Conservation (phyloP, 1,284 basidiomycete species). For the Pseudozyma tsukubaensis region DNA sequence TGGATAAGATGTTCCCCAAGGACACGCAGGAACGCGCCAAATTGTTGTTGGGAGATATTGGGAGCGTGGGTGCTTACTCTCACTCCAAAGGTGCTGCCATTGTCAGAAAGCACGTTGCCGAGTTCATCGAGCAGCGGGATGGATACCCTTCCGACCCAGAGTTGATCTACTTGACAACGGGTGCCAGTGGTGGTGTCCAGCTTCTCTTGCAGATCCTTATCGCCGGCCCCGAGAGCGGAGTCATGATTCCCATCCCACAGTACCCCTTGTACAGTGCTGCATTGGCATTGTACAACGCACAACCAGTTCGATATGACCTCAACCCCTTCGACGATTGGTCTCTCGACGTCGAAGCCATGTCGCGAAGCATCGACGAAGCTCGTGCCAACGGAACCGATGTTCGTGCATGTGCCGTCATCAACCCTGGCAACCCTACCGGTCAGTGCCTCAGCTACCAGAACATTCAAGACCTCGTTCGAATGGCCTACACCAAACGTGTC, state of each 20-base stretch:
- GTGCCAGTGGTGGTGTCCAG: conserved; percentile 91
- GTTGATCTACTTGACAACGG: conserved; percentile 91
- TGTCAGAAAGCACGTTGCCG: conserved; percentile 87
- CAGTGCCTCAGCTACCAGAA: conserved; percentile 59
- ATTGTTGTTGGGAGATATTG: conserved; percentile 84
- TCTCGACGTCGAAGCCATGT: conserved; percentile 80
- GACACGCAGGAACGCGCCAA: conserved; percentile 88
- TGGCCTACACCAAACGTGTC: conserved; percentile 62
- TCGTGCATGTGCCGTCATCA: conserved; percentile 65
- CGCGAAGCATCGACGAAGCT: conserved; percentile 78
- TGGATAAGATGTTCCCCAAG: conserved; percentile 77
- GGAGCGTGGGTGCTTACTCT: conserved; percentile 93
- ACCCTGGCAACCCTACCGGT: conserved; percentile 68
- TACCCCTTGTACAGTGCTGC: conserved; percentile 97
- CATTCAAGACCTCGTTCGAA: conserved; percentile 59
- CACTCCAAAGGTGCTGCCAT: conserved; percentile 92
- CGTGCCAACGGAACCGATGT: conserved; percentile 73
- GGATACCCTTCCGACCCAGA: conserved; percentile 81
- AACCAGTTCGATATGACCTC: conserved; percentile 88
- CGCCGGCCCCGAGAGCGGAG: conserved; percentile 75
- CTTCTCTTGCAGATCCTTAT: conserved; percentile 87
- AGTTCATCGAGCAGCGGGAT: conserved; percentile 78
- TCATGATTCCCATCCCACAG: conserved; percentile 96
- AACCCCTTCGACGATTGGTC: conserved; percentile 86
- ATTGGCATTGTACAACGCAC: conserved; percentile 83